phyloP scores from a whole-genome alignment of 2,329 filamentous ascomycete species.

The Ophiostoma sp. region DNA sequence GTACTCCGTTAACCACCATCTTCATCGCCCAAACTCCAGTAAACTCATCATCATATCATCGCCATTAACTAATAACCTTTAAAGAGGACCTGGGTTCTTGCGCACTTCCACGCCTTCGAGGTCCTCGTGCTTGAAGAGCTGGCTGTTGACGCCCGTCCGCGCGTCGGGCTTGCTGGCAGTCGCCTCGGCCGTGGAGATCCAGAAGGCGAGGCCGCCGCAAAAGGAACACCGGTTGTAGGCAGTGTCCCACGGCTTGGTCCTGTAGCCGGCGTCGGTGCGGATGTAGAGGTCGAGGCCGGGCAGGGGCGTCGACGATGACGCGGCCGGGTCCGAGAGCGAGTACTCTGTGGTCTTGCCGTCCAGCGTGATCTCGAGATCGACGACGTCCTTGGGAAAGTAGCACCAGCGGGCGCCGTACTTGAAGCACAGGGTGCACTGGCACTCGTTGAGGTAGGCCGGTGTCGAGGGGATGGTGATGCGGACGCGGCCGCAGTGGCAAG shows the following conservation, averaged over 20 bases:
- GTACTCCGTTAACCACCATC: neutral
- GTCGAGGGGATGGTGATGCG: slow-evolving; percentile 23
- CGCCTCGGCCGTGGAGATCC: slow-evolving; percentile 2
- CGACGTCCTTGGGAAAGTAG: slow-evolving; percentile 24
- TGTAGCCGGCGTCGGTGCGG: slow-evolving; percentile 15
- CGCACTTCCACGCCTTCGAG: neutral
- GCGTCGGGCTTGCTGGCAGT: neutral
- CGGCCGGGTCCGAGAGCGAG: neutral
- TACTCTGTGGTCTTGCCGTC: neutral
- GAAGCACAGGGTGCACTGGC: slow-evolving; percentile 29
- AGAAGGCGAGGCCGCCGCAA: slow-evolving; percentile 24
- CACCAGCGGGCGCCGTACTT: slow-evolving; percentile 29
- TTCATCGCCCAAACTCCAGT: neutral
- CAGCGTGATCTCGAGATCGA: neutral
- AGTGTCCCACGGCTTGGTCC: neutral
- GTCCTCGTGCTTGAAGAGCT: neutral
- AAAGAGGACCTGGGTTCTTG: neutral
- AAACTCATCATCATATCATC: neutral
- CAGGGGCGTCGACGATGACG: slow-evolving; percentile 17
- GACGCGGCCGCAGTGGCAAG: slow-evolving; percentile 30
- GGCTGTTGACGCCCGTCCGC: slow-evolving; percentile 16
- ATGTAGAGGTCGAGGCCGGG: slow-evolving; percentile 14
- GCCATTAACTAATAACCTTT: neutral
- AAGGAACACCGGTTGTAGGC: slow-evolving; percentile 19
- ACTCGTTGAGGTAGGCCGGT: slow-evolving; percentile 28